These are phyloP conservation scores for Chalaropsis thielavioides DNA, from an alignment of 2,329 filamentous ascomycete species.

Conservation along the genomic window DNA sequence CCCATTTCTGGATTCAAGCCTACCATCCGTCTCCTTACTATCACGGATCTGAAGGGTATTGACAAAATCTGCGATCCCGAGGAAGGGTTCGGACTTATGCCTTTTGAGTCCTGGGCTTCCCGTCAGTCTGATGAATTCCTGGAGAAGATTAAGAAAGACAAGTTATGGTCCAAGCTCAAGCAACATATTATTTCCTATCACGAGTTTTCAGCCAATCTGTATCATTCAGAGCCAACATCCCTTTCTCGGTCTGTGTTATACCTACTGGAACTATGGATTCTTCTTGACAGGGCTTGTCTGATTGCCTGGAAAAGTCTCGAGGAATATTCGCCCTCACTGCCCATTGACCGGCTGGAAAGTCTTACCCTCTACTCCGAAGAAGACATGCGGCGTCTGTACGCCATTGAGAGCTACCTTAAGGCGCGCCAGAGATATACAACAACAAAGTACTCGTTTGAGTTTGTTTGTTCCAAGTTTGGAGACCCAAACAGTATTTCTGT, in stretches of 20 bases:
- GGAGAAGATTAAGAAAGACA: neutral
- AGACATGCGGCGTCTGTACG: slow-evolving; percentile 33
- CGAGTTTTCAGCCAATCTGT: slow-evolving; percentile 20
- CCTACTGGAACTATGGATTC: slow-evolving; percentile 43
- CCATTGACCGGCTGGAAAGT: slow-evolving; percentile 26
- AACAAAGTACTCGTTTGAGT: neutral
- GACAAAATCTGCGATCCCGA: no score
- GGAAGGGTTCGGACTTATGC: neutral
- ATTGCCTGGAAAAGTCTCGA: slow-evolving; percentile 28
- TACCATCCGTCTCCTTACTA: neutral
- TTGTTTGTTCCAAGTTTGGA: neutral
- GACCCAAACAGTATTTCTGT: neutral
- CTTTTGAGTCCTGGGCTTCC: neutral
- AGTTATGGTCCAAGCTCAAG: slow-evolving; percentile 22
- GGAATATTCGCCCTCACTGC: slow-evolving; percentile 35
- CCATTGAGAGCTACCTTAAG: slow-evolving; percentile 32
- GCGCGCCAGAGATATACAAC: neutral
- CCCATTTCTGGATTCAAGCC: neutral
- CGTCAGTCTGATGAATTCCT: neutral
- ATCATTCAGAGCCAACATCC: slow-evolving; percentile 30
- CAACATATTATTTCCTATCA: slow-evolving; percentile 21
- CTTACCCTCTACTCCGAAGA: slow-evolving; percentile 31
- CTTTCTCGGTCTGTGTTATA: slow-evolving; percentile 42
- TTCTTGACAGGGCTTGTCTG: slow-evolving; percentile 35
- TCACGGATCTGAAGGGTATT: no score